Evolutionary conservation across 2,329 filamentous ascomycete genomes (phyloP).

Genomic region (Trichophyton rubrum): DNA sequence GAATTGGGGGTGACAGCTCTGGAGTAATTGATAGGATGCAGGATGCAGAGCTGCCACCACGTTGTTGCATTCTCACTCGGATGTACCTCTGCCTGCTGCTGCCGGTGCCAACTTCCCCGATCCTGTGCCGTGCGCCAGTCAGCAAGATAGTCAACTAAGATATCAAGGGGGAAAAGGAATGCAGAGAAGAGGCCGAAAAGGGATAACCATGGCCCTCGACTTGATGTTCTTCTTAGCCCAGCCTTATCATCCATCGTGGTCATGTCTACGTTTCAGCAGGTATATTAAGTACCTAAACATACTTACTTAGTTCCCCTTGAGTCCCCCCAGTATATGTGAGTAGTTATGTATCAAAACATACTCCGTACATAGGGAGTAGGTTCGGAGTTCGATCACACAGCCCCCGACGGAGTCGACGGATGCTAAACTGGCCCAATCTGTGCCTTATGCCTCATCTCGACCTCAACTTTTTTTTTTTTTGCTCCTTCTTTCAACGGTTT

Average conservation of each 20-base stretch:
- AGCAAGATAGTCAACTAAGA: not conserved
- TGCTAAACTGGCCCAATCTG: not conserved
- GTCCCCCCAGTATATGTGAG: too few species aligned
- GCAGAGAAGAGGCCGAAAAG: not conserved
- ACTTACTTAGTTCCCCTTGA: not conserved
- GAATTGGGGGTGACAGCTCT: too few species aligned
- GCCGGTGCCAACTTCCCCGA: too few species aligned
- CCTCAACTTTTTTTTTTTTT: too few species aligned
- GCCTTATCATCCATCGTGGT: not conserved
- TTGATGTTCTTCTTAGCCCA: not conserved
- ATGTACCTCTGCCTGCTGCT: too few species aligned
- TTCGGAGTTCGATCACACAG: not conserved
- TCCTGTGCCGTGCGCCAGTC: too few species aligned
- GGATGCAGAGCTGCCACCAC: conserved; percentile 1
- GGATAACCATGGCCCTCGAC: not conserved
- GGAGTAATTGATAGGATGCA: not conserved
- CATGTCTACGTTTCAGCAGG: not conserved
- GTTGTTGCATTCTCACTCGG: not conserved
- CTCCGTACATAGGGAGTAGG: not conserved
- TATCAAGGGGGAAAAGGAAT: not conserved
- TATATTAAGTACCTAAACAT: not conserved
- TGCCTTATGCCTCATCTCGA: not conserved
- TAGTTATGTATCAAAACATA: not conserved
- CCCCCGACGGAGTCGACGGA: not conserved
- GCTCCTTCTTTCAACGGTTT: too few species aligned